Evolutionary conservation across 169 alveolate species (phyloP).

Genomic region (Amoebophrya sp.): DNA sequence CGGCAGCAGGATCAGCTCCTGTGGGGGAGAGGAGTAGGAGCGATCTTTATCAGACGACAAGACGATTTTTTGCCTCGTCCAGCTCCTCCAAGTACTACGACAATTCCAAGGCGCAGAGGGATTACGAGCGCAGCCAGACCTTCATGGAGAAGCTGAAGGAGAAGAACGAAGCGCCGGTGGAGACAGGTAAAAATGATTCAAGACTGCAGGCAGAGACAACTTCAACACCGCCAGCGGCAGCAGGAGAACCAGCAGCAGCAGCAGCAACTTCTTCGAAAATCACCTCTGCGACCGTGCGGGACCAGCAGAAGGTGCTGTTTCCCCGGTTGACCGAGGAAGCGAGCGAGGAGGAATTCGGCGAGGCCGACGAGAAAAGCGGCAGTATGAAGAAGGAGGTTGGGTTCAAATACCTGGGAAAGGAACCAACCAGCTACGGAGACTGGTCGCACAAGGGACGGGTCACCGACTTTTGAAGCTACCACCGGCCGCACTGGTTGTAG

Average conservation of each 20-base stretch:
- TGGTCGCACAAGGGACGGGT: slow-evolving; percentile 6
- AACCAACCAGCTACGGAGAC: slow-evolving; percentile 1
- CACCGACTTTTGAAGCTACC: slow-evolving; percentile 7
- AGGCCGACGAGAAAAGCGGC: background rate
- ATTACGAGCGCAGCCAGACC: background rate
- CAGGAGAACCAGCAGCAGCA: too few relatives aligned
- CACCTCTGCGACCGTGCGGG: background rate
- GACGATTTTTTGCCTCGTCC: too few relatives aligned
- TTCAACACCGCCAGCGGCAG: too few relatives aligned
- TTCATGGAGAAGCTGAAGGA: background rate
- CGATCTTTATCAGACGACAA: too few relatives aligned
- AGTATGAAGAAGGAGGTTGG: background rate
- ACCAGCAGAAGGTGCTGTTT: background rate
- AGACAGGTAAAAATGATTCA: too few relatives aligned
- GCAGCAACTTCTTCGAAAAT: too few relatives aligned
- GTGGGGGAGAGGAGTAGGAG: too few relatives aligned
- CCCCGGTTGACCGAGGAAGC: slow-evolving; percentile 12
- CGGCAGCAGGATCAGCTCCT: too few relatives aligned
- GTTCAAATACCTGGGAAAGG: background rate
- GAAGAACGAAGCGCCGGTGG: too few relatives aligned
- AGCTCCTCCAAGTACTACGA: background rate
- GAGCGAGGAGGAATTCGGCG: background rate
- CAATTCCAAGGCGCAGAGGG: background rate
- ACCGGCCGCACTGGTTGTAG: too few relatives aligned
- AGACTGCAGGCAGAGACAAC: too few relatives aligned